Base-by-base conservation (phyloP, 2,329 filamentous ascomycete genomes). In the Cercospora berteroae region DNA sequence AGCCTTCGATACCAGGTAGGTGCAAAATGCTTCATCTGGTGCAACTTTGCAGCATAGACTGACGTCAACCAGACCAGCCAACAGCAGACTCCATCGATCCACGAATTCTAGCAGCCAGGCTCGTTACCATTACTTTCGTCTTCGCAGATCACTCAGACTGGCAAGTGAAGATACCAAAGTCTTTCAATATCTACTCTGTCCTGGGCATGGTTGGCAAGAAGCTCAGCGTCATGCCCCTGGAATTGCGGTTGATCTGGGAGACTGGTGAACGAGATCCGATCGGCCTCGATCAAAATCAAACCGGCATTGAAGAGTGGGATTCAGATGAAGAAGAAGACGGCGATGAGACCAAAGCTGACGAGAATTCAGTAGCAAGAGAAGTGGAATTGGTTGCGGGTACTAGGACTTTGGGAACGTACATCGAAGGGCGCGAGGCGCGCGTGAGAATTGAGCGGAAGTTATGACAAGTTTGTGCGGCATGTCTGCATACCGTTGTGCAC, bases 221-320 rank as follows among this genome's bases (percentile, higher is more conserved):
- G n/a, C 92, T 96, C 74, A 83, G 80, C 0, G 72, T 91, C 10
- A 80, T 84, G 57, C 90, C 93, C 0, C 82, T 92, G 69, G 80
- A 80, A 50, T 81, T 94, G 68, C 85, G 83, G 48, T 78, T 98
- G 59, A 81, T 95, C 0, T 96, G 92, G 90, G 93, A 97, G 81
- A 97, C 93, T 8, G 92, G 92, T 20, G 94, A 97, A 78, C 92
- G 90, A 88, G 93, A 97, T 78, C 92, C 92, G 0, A 88, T 93
- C 0, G 71, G 73, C 85, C 85, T 8, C 84, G 86, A 68, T 86
- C 88, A 72, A 84, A 80, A 78, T 12, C 71, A 75, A 23, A 77
- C 79, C 50, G 78, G 73, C 6, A 72, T 75, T 5, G 74, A 73
- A n/a, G 74, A 74, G 65, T 81, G 78, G 78, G 78, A 81, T 63